Conservation (phyloP, 768 basidiomycete genomes). For the Chalciporus pseudorubinellus region DNA sequence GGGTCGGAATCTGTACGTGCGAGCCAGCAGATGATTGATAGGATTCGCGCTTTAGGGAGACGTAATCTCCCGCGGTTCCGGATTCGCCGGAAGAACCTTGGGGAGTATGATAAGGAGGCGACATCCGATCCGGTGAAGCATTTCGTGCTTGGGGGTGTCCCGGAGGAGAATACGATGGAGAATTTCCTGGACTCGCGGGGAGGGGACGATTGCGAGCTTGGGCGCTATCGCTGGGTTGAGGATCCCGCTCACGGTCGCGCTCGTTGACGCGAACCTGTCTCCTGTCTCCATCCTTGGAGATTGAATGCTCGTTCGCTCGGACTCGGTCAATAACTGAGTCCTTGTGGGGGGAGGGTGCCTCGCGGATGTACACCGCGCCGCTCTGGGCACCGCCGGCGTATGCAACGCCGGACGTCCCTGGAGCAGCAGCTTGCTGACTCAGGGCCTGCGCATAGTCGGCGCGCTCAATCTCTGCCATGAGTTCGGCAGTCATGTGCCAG, state of each 20-base stretch:
- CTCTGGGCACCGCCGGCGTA: slow-evolving; percentile 48
- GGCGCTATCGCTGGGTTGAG: slow-evolving; percentile 28
- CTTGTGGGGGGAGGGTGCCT: slow-evolving; percentile 43
- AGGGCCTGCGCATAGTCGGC: slow-evolving; percentile 63
- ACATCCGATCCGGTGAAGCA: slow-evolving; percentile 53
- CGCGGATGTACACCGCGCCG: slow-evolving; percentile 34
- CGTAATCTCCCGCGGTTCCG: slow-evolving; percentile 40
- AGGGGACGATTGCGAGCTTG: slow-evolving; percentile 28
- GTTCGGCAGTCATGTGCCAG: slow-evolving; percentile 68
- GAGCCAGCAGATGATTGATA: slow-evolving; percentile 31
- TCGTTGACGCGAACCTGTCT: slow-evolving; percentile 25
- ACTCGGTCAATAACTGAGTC: slow-evolving; percentile 56
- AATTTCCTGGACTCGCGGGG: slow-evolving; percentile 36
- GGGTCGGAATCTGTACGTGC: slow-evolving; percentile 28
- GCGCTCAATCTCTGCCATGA: slow-evolving; percentile 69
- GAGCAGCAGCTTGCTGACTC: slow-evolving; percentile 39
- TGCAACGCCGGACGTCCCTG: slow-evolving; percentile 41
- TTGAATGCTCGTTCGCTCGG: slow-evolving; percentile 49
- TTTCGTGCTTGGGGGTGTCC: slow-evolving; percentile 37
- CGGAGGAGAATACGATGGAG: slow-evolving; percentile 43
- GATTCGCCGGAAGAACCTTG: slow-evolving; percentile 46
- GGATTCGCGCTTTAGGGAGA: slow-evolving; percentile 46
- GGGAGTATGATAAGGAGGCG: slow-evolving; percentile 50
- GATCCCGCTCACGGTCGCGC: slow-evolving; percentile 45
- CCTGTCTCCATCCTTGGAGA: slow-evolving; percentile 53